Conservation (phyloP, 2,329 filamentous ascomycete genomes). For the Xylariaceae sp. region DNA sequence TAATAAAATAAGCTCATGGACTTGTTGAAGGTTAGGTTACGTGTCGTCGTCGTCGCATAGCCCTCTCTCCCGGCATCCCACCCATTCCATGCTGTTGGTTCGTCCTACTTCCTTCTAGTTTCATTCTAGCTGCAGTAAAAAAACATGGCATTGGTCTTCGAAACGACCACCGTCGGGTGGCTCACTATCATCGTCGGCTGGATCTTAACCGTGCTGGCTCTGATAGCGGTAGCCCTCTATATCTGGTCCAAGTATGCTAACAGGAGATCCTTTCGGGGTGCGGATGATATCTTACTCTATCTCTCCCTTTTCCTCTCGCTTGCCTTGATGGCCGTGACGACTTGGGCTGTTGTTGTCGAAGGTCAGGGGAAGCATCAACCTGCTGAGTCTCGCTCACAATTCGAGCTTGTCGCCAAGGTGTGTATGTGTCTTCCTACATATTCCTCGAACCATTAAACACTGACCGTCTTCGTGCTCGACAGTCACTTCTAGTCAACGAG, state of each 20-base stretch:
- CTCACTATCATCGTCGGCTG: conserved; percentile 6
- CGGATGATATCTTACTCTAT: conserved; percentile 6
- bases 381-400: conserved; percentile 5
- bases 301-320: conserved; percentile 4
- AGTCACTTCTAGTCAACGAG: conserved; percentile 12
- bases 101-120: no score
- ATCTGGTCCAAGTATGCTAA: neutral
- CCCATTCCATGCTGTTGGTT: no score
- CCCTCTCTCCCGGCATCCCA: no score
- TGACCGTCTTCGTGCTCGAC: no score
- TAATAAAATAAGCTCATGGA: no score
- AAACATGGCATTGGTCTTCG: neutral
- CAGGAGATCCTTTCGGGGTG: neutral
- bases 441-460: no score
- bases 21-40: no score
- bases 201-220: conserved; percentile 2
- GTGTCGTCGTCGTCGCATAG: no score
- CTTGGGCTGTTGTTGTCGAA: conserved; percentile 9
- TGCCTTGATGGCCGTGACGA: conserved; percentile 6
- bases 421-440: neutral
- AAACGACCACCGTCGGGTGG: conserved; percentile 2
- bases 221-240: conserved; percentile 1
- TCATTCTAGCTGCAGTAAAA: neutral
- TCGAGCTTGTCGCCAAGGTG: conserved; percentile 7
- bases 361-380: conserved; percentile 8